Conservation (phyloP, 2,329 filamentous ascomycete genomes). For the Alternaria dauci region DNA sequence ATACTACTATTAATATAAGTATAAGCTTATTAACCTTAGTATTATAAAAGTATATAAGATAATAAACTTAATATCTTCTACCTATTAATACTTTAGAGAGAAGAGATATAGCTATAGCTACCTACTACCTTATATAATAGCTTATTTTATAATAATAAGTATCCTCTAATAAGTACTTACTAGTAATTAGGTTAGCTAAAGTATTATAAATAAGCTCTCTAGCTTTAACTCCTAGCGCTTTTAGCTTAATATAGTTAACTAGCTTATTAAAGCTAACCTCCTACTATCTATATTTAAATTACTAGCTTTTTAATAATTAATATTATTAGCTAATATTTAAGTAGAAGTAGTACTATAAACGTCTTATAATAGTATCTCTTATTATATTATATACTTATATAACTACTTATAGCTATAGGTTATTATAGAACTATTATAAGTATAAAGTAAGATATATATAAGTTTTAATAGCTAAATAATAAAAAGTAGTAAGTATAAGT, state of each 20-base stretch:
- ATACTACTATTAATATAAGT: neutral
- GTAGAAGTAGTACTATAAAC: neutral
- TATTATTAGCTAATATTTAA: neutral
- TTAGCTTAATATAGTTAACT: neutral
- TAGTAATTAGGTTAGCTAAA: neutral
- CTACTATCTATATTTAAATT: neutral
- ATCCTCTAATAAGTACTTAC: neutral
- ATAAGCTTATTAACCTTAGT: neutral
- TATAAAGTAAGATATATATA: neutral
- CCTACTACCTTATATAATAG: neutral
- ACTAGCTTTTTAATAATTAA: neutral
- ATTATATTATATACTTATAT: neutral
- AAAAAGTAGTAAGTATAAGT: conserved; percentile 15
- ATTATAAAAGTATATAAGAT: neutral
- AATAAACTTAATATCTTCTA: neutral
- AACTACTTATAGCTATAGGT: neutral
- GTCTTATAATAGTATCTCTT: neutral
- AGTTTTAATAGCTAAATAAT: conserved; percentile 18
- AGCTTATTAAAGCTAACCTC: neutral
- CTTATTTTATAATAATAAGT: neutral
- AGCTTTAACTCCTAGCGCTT: neutral
- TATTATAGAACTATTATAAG: neutral
- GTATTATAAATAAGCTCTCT: neutral
- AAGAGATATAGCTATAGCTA: neutral
- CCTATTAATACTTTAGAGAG: neutral